phyloP scores from a whole-genome alignment of 2,329 filamentous ascomycete genomes.

The Penicillium sp. region DNA sequence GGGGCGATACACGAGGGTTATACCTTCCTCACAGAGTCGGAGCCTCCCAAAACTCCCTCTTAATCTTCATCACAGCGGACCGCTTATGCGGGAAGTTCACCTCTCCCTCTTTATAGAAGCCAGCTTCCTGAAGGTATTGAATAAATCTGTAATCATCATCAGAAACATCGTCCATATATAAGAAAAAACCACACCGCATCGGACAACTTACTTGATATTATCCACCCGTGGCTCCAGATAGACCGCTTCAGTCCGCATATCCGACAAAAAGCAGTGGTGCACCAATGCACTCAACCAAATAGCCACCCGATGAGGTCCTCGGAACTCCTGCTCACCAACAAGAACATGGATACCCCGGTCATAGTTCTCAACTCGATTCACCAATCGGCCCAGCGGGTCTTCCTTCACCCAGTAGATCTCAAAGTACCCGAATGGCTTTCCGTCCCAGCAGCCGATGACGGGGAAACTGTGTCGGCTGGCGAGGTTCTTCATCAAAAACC shows the following conservation, averaged over 20 bases:
- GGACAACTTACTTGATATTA: conserved; percentile 74
- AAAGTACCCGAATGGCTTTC: conserved; percentile 94
- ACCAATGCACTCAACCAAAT: conserved; percentile 84
- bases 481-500: conserved; percentile 72
- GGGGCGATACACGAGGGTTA: background rate
- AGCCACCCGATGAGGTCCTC: conserved; percentile 75
- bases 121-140: conserved; percentile 71
- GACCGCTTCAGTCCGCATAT: conserved; percentile 80
- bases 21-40: conserved; percentile 59
- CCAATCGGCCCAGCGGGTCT: conserved; percentile 73
- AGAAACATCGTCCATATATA: conserved; percentile 16
- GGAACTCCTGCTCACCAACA: conserved; percentile 89
- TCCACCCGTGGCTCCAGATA: conserved; percentile 90
- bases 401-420: conserved; percentile 99
- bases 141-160: conserved; percentile 62
- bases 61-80: conserved; percentile 80
- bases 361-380: conserved; percentile 74
- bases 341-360: conserved; percentile 89
- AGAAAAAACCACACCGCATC: background rate
- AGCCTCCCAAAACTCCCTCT: conserved; percentile 78
- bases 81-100: conserved; percentile 92
- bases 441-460: conserved; percentile 91
- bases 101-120: conserved; percentile 87
- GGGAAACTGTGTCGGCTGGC: conserved; percentile 80
- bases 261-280: conserved; percentile 81